A percentile compares a stretch with the other conserved stretches of the same genome.
These are phyloP conservation scores for Albophoma yamanashiensis DNA, from an alignment of 2,329 filamentous ascomycete genomes.

Conservation along the genomic window DNA sequence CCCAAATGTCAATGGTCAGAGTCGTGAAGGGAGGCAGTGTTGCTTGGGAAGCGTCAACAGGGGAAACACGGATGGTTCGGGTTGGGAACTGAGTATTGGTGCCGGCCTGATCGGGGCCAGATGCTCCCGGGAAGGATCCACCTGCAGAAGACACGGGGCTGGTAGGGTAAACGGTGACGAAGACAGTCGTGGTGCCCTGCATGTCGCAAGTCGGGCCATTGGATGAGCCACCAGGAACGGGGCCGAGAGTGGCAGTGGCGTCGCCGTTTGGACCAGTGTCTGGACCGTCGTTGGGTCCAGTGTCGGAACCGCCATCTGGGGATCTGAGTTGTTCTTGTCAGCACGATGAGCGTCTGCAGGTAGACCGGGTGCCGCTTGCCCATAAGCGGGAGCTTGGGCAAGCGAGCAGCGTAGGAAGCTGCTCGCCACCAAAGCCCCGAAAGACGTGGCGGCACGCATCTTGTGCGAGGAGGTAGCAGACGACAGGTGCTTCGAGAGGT, in stretches of 20 bases:
- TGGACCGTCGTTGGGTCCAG: constrained; percentile 3
- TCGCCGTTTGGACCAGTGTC: constrained; percentile 2
- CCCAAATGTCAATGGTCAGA: constrained; percentile 24
- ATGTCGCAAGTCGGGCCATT: constrained; percentile 25
- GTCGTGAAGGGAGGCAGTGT: constrained; percentile 20
- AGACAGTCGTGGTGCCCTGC: constrained; percentile 31
- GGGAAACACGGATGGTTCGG: constrained; percentile 14
- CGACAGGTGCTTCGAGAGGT: neutral
- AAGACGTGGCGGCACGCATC: constrained; percentile 27
- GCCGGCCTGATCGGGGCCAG: constrained; percentile 9
- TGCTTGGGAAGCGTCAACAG: constrained; percentile 6
- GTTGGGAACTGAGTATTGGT: constrained; percentile 12
- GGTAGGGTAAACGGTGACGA: constrained; percentile 33
- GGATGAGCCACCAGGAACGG: constrained; percentile 1
- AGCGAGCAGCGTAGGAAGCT: constrained; percentile 20
- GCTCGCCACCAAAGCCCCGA: constrained; percentile 24
- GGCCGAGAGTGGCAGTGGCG: constrained; percentile 1
- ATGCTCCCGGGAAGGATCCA: constrained; percentile 3
- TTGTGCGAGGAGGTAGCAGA: constrained; percentile 8
- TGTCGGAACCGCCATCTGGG: constrained; percentile 4
- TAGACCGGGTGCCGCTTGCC: constrained; percentile 15
- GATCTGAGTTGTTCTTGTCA: constrained; percentile 7
- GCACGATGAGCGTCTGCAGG: neutral
- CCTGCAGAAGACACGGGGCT: constrained; percentile 9
- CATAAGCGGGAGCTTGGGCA: constrained; percentile 20